Conservation (phyloP, 441 rosid species). For the Syzygium malaccense region DNA sequence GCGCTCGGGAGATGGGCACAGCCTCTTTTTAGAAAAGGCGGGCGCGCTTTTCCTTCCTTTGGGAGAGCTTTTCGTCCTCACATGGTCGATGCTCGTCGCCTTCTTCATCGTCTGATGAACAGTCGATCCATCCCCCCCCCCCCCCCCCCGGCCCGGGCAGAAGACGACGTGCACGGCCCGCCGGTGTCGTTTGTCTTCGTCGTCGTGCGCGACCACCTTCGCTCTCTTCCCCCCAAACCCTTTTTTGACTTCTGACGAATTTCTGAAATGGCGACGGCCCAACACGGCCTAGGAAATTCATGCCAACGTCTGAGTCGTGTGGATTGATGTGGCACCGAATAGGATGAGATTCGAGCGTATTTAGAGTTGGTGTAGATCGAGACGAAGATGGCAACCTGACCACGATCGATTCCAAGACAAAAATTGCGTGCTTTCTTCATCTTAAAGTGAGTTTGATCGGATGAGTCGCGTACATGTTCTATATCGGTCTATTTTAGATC, state of each 20-base stretch:
- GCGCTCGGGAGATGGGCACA: not conserved
- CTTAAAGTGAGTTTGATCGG: not conserved
- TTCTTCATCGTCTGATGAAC: not conserved
- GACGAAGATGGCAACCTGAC: accelerated
- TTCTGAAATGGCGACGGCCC: not conserved
- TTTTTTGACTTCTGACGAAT: not conserved
- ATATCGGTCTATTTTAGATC: not conserved
- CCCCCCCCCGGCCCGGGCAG: not conserved
- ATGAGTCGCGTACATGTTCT: not conserved
- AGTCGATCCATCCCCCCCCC: not conserved
- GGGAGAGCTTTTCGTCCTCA: not conserved
- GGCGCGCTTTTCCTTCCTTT: not conserved
- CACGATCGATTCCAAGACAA: accelerated
- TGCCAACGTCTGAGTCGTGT: too few relatives aligned
- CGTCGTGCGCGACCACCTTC: not conserved
- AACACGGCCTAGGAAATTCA: not conserved
- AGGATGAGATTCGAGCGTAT: not conserved
- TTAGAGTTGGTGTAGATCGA: not conserved
- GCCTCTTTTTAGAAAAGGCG: not conserved
- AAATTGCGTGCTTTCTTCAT: not conserved
- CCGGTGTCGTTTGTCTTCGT: not conserved
- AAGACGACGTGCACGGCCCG: not conserved
- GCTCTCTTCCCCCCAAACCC: not conserved
- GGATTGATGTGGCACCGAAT: accelerated
- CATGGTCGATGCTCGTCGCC: not conserved